phyloP scores from a whole-genome alignment of 176 grass and related monocot species.

The Eragrostis nindensis region DNA sequence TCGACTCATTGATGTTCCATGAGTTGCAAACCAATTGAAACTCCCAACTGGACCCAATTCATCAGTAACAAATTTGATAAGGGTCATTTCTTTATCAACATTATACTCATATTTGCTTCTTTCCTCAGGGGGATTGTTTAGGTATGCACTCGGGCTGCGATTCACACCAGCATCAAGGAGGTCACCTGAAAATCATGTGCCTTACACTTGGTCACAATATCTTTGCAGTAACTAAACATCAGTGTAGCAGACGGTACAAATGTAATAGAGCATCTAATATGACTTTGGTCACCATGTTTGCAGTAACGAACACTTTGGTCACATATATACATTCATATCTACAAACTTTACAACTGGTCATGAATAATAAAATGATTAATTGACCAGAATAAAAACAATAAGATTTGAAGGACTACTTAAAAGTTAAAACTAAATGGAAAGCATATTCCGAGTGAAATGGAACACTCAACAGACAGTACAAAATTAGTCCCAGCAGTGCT shows the following conservation, averaged over 20 bases:
- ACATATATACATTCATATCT: not conserved
- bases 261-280: conserved; percentile 12
- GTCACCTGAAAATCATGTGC: conserved; percentile 72
- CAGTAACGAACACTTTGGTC: not conserved
- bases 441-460: not conserved
- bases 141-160: conserved; percentile 89
- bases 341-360: conserved; percentile 8
- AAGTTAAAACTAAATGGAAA: conserved; percentile 23
- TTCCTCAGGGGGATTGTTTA: conserved; percentile 85
- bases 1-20: conserved; percentile 97
- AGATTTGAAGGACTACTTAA: conserved; percentile 29
- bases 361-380: conserved; percentile 9
- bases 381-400: not conserved
- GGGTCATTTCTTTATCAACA: conserved; percentile 93
- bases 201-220: not conserved
- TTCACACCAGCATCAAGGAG: conserved; percentile 85
- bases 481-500: not conserved
- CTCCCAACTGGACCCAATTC: conserved; percentile 78
- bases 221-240: conserved; percentile 16
- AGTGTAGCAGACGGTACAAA: conserved; percentile 21
- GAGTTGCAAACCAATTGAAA: conserved; percentile 99
- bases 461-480: not conserved
- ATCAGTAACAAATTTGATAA: conserved; percentile 91
- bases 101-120: conserved; percentile 73
- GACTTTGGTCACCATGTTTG: not conserved